Percentiles rank a stretch among this genome's conserved stretches.
Conservation (phyloP, 2,329 filamentous ascomycete species). For the Fulvia fulva region DNA sequence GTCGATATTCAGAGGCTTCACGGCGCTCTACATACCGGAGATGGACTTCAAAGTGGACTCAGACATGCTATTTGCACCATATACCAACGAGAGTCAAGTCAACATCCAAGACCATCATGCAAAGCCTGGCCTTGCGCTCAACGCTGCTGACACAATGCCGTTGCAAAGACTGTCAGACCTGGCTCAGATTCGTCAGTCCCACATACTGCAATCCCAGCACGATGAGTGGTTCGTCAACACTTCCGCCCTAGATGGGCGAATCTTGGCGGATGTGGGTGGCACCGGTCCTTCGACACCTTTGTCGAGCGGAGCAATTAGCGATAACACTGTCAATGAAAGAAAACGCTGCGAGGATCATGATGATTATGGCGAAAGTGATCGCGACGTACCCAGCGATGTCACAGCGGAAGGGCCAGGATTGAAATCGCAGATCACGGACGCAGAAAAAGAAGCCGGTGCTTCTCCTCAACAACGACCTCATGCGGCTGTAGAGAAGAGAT, state of each 20-base stretch:
- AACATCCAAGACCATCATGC: not conserved
- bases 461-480: constrained; percentile 13
- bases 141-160: not conserved
- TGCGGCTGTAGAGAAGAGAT: constrained; percentile 18
- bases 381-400: not conserved
- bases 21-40: not conserved
- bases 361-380: not conserved
- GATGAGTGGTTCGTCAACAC: not conserved
- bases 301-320: not conserved
- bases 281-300: not conserved
- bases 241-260: not conserved
- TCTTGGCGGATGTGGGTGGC: not conserved
- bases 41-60: not conserved
- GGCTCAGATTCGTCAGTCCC: not conserved
- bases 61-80: not conserved
- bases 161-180: not conserved
- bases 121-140: not conserved
- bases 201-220: not conserved
- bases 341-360: not conserved
- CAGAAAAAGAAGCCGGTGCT: not conserved
- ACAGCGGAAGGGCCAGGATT: not conserved
- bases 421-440: not conserved
- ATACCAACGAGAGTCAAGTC: not conserved
- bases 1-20: not conserved
- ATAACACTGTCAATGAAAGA: not conserved